Evolutionary conservation across 2,329 filamentous ascomycete species (phyloP).

Genomic region (Orbilia brochopaga): DNA sequence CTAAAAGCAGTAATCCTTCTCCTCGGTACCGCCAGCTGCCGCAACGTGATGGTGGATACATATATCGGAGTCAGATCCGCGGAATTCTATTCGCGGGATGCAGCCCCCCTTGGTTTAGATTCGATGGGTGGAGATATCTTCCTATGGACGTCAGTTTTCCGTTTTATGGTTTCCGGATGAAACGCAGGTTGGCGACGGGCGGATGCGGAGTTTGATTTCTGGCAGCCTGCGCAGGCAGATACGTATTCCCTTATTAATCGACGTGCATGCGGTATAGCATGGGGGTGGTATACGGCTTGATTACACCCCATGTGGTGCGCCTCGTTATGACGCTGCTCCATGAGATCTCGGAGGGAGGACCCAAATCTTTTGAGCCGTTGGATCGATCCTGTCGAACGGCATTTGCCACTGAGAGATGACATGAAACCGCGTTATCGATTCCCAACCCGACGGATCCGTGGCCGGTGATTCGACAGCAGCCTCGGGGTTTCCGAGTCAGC

Average conservation of each 20-base stretch:
- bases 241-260: background rate
- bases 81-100: background rate
- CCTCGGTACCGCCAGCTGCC: background rate
- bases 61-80: background rate
- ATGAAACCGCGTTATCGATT: constrained; percentile 22
- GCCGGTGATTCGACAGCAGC: background rate
- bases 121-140: background rate
- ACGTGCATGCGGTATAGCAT: background rate
- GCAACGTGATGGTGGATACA: background rate
- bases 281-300: background rate
- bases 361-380: background rate
- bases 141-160: constrained; percentile 1
- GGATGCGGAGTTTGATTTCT: constrained; percentile 12
- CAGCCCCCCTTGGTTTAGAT: background rate
- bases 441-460: constrained; percentile 11
- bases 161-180: background rate
- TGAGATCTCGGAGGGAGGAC: constrained; percentile 2
- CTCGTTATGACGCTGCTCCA: background rate
- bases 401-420: constrained; percentile 24
- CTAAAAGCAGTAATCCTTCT: background rate
- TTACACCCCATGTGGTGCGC: background rate
- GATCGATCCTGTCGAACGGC: background rate
- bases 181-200: constrained; percentile 4
- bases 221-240: background rate
- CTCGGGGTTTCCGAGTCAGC: constrained; percentile 33